A percentile compares a stretch with the other conserved stretches of the same genome.
These are phyloP conservation scores for Medicago truncatula DNA, from an alignment of 306 rosid species.

Conservation along the genomic window DNA sequence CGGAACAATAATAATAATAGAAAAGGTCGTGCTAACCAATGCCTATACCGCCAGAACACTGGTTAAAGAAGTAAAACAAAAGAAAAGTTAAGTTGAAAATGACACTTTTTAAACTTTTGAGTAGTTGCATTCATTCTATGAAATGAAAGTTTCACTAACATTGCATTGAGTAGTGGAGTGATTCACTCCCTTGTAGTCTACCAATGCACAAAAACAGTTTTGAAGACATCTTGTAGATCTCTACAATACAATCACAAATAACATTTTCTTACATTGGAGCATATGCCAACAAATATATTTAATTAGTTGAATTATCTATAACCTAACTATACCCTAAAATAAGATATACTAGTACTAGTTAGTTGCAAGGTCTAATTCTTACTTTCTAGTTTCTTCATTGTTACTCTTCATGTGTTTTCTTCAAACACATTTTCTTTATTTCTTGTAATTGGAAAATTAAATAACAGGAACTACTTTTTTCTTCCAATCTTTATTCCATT, in stretches of 20 bases:
- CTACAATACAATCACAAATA: not conserved
- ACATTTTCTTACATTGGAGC: not conserved
- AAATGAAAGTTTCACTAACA: not conserved
- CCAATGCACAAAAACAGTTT: not conserved
- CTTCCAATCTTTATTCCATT: not conserved
- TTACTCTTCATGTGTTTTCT: not conserved
- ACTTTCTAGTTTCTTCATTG: not conserved
- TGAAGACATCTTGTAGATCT: not conserved
- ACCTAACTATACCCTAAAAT: not conserved
- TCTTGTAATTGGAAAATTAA: too few species aligned
- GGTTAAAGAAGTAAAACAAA: too few species aligned
- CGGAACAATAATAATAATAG: too few species aligned
- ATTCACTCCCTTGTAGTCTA: not conserved
- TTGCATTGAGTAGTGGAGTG: not conserved
- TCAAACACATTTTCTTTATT: not conserved
- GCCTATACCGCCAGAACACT: too few species aligned
- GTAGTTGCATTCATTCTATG: not conserved
- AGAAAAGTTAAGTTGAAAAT: too few species aligned
- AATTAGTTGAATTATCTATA: not conserved
- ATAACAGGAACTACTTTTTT: not conserved
- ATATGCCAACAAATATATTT: too few species aligned
- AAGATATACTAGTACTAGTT: not conserved
- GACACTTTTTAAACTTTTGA: too few species aligned
- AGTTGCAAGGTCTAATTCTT: not conserved
- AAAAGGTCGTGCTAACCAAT: too few species aligned